A percentile compares a stretch with the other conserved stretches of the same genome.
Evolutionary conservation across 352 stramenopile species (phyloP).

Genomic region (Phytophthora chlamydospora): DNA sequence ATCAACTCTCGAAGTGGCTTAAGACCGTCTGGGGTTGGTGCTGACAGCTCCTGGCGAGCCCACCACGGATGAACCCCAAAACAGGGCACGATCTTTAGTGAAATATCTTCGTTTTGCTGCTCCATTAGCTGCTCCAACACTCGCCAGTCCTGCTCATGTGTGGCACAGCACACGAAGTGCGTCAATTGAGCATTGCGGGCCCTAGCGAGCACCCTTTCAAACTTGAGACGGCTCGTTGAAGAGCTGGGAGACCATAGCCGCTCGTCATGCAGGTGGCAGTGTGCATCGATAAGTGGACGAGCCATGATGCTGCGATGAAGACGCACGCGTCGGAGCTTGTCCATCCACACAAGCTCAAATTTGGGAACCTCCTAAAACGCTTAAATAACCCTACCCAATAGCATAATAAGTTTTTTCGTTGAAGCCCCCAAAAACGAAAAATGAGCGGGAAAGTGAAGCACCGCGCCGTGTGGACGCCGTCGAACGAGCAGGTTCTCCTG

Average conservation of each 20-base stretch:
- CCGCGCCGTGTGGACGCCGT: constrained; percentile 28
- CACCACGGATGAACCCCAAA: constrained; percentile 88
- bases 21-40: constrained; percentile 34
- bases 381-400: constrained; percentile 22
- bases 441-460: constrained; percentile 33
- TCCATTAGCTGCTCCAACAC: constrained; percentile 52
- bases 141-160: constrained; percentile 65
- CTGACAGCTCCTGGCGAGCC: constrained; percentile 33
- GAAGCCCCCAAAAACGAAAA: constrained; percentile 14
- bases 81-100: constrained; percentile 45
- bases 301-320: constrained; percentile 27
- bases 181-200: constrained; percentile 43
- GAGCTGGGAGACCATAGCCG: constrained; percentile 31
- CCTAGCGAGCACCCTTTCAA: constrained; percentile 46
- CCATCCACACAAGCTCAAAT: constrained; percentile 2
- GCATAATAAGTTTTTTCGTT: constrained; percentile 15
- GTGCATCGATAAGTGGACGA: constrained; percentile 53
- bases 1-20: constrained; percentile 42
- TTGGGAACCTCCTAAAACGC: constrained; percentile 4
- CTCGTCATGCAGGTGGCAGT: constrained; percentile 78
- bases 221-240: constrained; percentile 14
- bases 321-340: constrained; percentile 1
- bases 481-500: constrained; percentile 36
- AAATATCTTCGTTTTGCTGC: neutral
- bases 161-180: constrained; percentile 69